These are phyloP conservation scores for Kandelia obovata DNA, from an alignment of 345 rosid species.

Conservation along the genomic window DNA sequence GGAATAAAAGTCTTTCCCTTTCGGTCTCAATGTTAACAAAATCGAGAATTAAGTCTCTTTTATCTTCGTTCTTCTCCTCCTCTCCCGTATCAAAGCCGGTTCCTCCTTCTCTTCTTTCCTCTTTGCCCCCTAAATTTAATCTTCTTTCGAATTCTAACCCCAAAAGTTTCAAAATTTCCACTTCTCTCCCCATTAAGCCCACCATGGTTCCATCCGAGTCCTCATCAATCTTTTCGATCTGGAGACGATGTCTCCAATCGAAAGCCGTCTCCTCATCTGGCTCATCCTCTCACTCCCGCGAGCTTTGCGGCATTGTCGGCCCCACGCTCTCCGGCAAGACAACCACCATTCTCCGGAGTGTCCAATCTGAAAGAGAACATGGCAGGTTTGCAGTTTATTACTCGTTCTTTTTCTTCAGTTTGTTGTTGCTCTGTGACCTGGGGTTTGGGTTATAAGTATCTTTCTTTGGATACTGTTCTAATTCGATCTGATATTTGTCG, in stretches of 20 bases:
- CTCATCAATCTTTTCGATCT: constrained; percentile 11
- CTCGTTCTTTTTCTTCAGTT: neutral
- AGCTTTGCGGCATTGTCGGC: constrained; percentile 70
- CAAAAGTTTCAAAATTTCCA: constrained; percentile 9
- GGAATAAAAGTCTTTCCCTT: constrained; percentile 9
- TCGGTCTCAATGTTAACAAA: constrained; percentile 31
- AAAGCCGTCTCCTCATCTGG: constrained; percentile 19
- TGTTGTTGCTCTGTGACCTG: neutral
- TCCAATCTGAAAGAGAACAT: constrained; percentile 46
- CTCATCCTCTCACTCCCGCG: constrained; percentile 28
- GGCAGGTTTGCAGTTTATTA: constrained; percentile 46
- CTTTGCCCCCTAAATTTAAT: constrained; percentile 8
- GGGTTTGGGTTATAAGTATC: neutral
- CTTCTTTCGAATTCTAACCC: constrained; percentile 10
- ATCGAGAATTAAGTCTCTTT: constrained; percentile 48
- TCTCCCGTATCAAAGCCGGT: constrained; percentile 21
- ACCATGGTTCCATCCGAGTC: constrained; percentile 15
- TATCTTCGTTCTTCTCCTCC: constrained; percentile 30
- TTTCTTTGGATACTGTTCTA: neutral
- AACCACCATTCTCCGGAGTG: constrained; percentile 59
- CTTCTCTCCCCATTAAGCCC: constrained; percentile 23
- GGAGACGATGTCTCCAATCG: constrained; percentile 24
- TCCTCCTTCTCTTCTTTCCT: constrained; percentile 16
- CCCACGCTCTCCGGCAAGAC: constrained; percentile 74
- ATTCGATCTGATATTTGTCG: too few species aligned